Evolutionary conservation across 2,329 filamentous ascomycete species (phyloP), one percentile per base, ranked within the genome.

Genomic region (Penicillium sclerotigenum): DNA sequence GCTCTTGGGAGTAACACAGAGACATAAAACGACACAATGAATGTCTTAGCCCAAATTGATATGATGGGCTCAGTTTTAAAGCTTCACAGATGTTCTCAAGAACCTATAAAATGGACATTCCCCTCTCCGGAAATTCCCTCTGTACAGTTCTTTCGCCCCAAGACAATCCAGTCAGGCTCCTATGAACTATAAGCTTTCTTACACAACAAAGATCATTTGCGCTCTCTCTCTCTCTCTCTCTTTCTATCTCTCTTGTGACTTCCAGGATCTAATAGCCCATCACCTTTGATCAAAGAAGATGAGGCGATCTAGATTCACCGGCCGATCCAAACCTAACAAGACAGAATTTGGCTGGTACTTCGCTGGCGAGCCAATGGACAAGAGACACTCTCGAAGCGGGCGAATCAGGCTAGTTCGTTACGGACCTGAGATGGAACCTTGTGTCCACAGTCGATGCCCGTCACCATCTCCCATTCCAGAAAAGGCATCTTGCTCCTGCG

Each of bases 401-500:
- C 37, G 28, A 36, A 54, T 54, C 22, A 49, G 38, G n/a, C 37
- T 54, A 26, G 36, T 54, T 34, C 52, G 52, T 6, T 54, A 50
- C 6, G 22, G 29, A 22, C 29, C 50, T 37, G 54, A 31, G 16
- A 47, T 22, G 20, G 56, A 59, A 4, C 16, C 28, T 8, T 50
- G 46, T 41, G 18, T 24, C 33, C 49, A 46, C 18, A 56, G 37
- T 26, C 54, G 49, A 16, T 57, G 56, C 28, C 49, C 59, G 34
- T 55, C 57, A 1, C 53, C 55, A 33, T 52, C 56, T 7, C 41
- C 54, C 7, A 42, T 36, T 29, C 47, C 48, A 13, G 46, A 59
- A 33, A 59, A 49, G 22, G 13, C 40, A n/a, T 9, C 36, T 40
- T 56, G 52, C 26, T 8, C 48, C 31, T 42, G 37, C 28, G 7